Base-by-base conservation (phyloP, 495 filamentous ascomycete genomes). In the Sabuloglossum arenarium region DNA sequence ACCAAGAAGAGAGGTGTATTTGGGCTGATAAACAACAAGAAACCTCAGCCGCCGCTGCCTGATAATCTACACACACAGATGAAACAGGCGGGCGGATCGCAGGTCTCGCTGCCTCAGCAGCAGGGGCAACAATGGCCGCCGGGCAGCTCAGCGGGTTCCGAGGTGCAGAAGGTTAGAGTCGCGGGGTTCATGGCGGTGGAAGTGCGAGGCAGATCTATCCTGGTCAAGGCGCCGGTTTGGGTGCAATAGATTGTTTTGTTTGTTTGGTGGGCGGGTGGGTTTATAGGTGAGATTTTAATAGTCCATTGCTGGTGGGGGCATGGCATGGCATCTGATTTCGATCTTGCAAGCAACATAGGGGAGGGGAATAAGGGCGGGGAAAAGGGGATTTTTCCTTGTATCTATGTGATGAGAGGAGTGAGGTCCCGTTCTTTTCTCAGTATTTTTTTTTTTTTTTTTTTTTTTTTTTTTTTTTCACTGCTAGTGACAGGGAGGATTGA, bases 211-310 rank as follows among this genome's bases (percentile, higher is more conserved):
- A 73, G 84, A 61, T 86, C 82, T 65, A 83, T 95, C 54, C 68
- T 98, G 63, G 73, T 83, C 21, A 94, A 94, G 71, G 84, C 91
- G 39, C 88, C 93, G 16, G 86, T 96, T n/a, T 98, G 55, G 55
- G 47, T 51, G 24, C 47, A 51, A 29, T 51, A 51, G 47, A 19
- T 60, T 25, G 9, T n/a, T n/a, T n/a, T n/a, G n/a, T n/a, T n/a
- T 4, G 14, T 24, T 29, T 27, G 47, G 28, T 6, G 47, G 24
- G 47, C 1, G 25, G 39, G n/a, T 6, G 39, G 39, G 39, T 16
- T 19, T n/a, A n/a, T n/a, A n/a, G n/a, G n/a, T n/a, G n/a, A n/a
- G n/a, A n/a, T n/a, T n/a, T n/a, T n/a, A n/a, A n/a, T n/a, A n/a
- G n/a, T n/a, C n/a, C n/a, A n/a, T n/a, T n/a, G n/a, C n/a, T n/a